Base-by-base conservation (phyloP, 208 protist genomes). In the Trypanosoma lewisi region DNA sequence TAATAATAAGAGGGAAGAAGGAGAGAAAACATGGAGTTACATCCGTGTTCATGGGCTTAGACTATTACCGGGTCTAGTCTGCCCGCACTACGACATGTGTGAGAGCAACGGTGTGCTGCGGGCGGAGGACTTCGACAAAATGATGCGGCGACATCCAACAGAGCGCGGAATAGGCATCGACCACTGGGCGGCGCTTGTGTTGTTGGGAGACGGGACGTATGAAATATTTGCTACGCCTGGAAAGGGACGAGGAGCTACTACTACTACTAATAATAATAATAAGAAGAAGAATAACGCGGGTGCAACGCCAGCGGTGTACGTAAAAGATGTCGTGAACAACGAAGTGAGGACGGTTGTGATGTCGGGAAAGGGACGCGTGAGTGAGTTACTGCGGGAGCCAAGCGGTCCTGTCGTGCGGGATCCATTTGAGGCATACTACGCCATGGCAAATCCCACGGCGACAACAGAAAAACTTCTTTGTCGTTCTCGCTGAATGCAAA, bases 151-250 rank as follows among this genome's bases (percentile, higher is more conserved):
- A n/a, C 92, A 97, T 78, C 78, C 83, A 7, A 87, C 77, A 0
- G 92, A 97, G 75, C 79, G 83, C 17, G 90, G 92, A 17, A 84
- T 97, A 58, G 78, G 73, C 39, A 65, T 97, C 37, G 92, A 96
- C 64, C 82, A 95, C 80, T 91, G 84, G 85, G 83, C 89, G 4
- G 85, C 77, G 36, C 76, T 97, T 17, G 58, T 92, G 17, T 51
- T 97, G 23, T 30, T 58, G 2, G 91, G 88, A 27, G 78, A 94
- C 30, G 85, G 87, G 39, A 58, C 17, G 11, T 96, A 93, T 67
- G 73, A 86, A 33, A 83, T 89, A 16, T 80, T 87, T 36, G 19
- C 73, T 16, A 49, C 77, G 39, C 78, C 80, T 12, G 84, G 73
- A 33, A 94, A 93, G 69, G 50, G 27, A 31, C 68, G 80, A 4